Base-by-base conservation (phyloP, 1,139 yeast species). In the Geotrichum restrictum region DNA sequence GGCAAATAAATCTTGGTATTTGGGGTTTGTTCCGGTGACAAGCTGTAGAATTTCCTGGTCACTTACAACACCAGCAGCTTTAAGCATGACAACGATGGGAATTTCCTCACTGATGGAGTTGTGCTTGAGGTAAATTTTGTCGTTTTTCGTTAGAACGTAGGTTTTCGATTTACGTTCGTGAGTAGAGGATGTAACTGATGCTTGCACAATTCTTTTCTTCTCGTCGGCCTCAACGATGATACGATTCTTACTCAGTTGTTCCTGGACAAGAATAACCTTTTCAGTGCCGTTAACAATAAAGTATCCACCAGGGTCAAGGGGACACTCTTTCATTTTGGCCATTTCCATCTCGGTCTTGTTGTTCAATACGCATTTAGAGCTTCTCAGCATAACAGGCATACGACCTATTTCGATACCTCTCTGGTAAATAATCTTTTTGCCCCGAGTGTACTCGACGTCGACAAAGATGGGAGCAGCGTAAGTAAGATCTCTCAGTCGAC, bases 241-340 rank as follows among this genome's bases (percentile, higher is more conserved):
- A 79, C 99, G 88, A 72, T 93, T 93, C 71, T 93, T 93, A 51
- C 96, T 85, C 67, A 93, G 76, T 74, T 93, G 99, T 70, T 93
- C 99, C 70, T 93, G 99, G 45, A 93, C 95, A 62, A 93, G 78
- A 58, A 93, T 94, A 46, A 93, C 99, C 68, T 93, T 93, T 68
- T 93, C 99, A 0, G 98, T 93, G 68, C 99, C 99, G 67, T 93
- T 93, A 45, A 93, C 98, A 63, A 93, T 85, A 42, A 93, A 93
- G 66, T 93, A 93, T 62, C 99, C 99, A 70, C 99, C 99, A 3
- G 98, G 98, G 70, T 93, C 98, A 51, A 93, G 74, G 0, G 99
- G 99, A 70, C 99, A 94, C 69, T 93, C 99, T 63, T 87, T 86
- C 62, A 87, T 76, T 41, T 74, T 73, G 0, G 98, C 97, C 98